phyloP scores from a whole-genome alignment of 164 flowering plant genomes.

The Umbilicus rupestris region DNA sequence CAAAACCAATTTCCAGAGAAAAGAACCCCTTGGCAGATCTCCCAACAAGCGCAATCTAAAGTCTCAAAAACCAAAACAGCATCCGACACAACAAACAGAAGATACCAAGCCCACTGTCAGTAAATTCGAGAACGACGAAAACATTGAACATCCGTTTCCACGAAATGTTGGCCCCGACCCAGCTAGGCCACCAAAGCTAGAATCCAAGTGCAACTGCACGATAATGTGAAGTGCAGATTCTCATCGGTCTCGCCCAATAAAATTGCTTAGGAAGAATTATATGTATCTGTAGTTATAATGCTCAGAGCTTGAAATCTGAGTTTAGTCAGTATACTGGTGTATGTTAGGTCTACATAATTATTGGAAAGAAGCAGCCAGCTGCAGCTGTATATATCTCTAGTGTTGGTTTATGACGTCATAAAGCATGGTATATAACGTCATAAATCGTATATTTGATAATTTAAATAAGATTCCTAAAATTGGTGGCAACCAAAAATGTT shows the following conservation, averaged over 20 bases:
- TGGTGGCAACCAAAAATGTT: too few species aligned
- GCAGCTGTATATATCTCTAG: background rate
- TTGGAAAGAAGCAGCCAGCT: background rate
- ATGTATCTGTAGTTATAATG: background rate
- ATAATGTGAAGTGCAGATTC: slow-evolving; percentile 51
- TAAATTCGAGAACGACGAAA: slow-evolving; percentile 34
- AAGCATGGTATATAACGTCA: too few species aligned
- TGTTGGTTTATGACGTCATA: too few species aligned
- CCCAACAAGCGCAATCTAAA: slow-evolving; percentile 35
- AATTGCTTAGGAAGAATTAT: background rate
- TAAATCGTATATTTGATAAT: too few species aligned
- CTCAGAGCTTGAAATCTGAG: background rate
- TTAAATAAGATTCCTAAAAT: too few species aligned
- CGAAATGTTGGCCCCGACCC: slow-evolving; percentile 37
- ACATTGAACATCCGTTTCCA: slow-evolving; percentile 20
- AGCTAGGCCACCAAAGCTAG: slow-evolving; percentile 64
- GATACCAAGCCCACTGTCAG: slow-evolving; percentile 20
- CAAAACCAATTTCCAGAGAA: slow-evolving; percentile 34
- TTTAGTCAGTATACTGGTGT: slow-evolving; percentile 3
- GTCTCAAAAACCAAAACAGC: too few species aligned
- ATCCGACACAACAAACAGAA: slow-evolving; percentile 36
- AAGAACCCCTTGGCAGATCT: slow-evolving; percentile 28
- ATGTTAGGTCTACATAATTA: background rate
- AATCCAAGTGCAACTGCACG: slow-evolving; percentile 84
- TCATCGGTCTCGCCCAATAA: slow-evolving; percentile 8